Base-by-base conservation (phyloP, 352 stramenopile species). In the Globisporangium lucens region DNA sequence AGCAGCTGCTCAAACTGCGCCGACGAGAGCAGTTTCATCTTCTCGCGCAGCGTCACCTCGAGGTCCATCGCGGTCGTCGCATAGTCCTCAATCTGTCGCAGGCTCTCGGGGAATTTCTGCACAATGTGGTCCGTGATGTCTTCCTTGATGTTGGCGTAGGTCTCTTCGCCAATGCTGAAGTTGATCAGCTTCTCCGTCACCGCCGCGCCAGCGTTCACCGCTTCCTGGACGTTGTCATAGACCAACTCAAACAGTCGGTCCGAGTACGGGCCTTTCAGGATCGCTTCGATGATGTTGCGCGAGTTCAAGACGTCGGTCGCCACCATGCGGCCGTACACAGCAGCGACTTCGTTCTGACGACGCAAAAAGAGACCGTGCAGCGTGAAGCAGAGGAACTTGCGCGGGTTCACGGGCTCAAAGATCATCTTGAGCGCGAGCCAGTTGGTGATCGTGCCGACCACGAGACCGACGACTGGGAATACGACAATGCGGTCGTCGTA, bases 381-480 rank as follows among this genome's bases (percentile, higher is more conserved):
- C 47, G 88, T 97, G 66, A 99, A 89, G 27, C 93, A 89, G 24
- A 89, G 74, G 71, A 97, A 78, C 60, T 85, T 91, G 24, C 80
- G 85, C 7, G 93, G 91, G 46, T 97, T 84, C 53, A 97, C 84
- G 0, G 93, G 93, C 67, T 95, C 80, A 70, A 98, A 98, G 61
- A 98, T 97, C 82, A 97, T 94, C 69, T 97, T 95, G 33, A 98
- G 72, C 59, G 91, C 93, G 36, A 99, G 80, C 91, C 93, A 99
- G 73, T 99, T 99, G n/a, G 97, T 99, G 36, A 98, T 90, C 12
- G 97, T 92, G 13, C 97, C 97, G 7, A 99, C 97, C 46, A 99
- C 89, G 17, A 97, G 75, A 24, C 97, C 97, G n/a, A 97, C 80
- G 20, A 97, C 90, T 1, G 93, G 93, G 60, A 98, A 96, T 9